A percentile compares a stretch with the other conserved stretches of the same genome.
These are phyloP conservation scores for Dimargaris cristalligena DNA, from an alignment of 192 early-diverging fungal genomes.

Conservation along the genomic window DNA sequence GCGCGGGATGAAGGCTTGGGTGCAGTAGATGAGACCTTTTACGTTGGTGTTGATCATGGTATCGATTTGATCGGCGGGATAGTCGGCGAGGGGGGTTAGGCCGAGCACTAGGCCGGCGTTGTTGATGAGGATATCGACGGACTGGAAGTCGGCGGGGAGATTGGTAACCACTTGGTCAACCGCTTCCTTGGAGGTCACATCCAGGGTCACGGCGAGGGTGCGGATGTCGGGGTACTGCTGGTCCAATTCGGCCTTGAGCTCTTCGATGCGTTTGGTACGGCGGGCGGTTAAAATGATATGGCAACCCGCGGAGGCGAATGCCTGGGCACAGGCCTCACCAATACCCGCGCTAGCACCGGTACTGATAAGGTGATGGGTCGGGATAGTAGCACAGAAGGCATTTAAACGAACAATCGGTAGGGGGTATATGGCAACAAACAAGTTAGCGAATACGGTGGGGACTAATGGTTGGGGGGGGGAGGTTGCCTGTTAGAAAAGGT, in stretches of 20 bases:
- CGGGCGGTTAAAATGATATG: constrained; percentile 43
- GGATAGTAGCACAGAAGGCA: too few species aligned
- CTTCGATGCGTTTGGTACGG: constrained; percentile 41
- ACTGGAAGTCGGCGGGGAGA: constrained; percentile 36
- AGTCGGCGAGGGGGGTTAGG: constrained; percentile 41
- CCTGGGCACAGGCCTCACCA: constrained; percentile 25
- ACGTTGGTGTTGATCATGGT: constrained; percentile 82
- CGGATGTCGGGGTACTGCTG: constrained; percentile 28
- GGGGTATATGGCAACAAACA: neutral
- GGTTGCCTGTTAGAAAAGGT: neutral
- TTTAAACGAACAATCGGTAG: neutral
- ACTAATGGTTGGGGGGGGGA: neutral
- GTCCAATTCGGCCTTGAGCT: constrained; percentile 31
- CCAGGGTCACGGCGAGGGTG: constrained; percentile 44
- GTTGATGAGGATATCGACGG: constrained; percentile 74
- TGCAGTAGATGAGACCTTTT: constrained; percentile 69
- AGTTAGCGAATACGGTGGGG: neutral
- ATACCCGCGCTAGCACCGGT: constrained; percentile 34
- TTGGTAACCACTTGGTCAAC: constrained; percentile 26
- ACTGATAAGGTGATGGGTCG: too few species aligned
- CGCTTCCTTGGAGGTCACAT: constrained; percentile 43
- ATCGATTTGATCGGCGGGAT: constrained; percentile 45
- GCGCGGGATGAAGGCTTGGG: constrained; percentile 55
- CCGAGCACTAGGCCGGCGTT: constrained; percentile 76
- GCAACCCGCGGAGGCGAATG: constrained; percentile 25